phyloP scores from a whole-genome alignment of 768 basidiomycete genomes.

The Cystofilobasidium capitatum region DNA sequence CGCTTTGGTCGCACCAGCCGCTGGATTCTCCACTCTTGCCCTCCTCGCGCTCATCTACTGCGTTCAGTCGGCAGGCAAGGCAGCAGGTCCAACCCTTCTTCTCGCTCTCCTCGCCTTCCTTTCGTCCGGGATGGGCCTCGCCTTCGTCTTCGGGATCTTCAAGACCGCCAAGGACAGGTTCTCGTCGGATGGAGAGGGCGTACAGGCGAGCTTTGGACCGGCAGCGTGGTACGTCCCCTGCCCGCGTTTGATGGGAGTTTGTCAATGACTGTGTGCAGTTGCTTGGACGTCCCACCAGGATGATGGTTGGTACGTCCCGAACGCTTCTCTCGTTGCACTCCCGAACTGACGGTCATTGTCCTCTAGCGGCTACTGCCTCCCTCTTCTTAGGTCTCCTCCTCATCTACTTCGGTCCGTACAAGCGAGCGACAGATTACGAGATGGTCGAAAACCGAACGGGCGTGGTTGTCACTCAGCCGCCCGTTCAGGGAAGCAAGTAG shows the following conservation, averaged over 20 bases:
- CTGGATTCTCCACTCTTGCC: background rate
- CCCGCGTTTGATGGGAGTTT: background rate
- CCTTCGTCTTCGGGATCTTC: background rate
- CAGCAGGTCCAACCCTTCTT: background rate
- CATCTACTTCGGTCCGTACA: background rate
- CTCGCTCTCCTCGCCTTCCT: background rate
- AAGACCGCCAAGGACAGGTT: background rate
- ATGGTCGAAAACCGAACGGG: background rate
- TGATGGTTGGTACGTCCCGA: background rate
- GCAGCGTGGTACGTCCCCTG: background rate
- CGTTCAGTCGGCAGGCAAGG: background rate
- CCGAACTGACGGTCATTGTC: too few relatives aligned
- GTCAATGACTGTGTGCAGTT: background rate
- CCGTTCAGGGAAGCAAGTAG: background rate
- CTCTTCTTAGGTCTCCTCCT: background rate
- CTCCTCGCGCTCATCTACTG: background rate
- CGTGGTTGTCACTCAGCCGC: constrained; percentile 4
- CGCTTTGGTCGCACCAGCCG: background rate
- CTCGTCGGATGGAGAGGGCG: background rate
- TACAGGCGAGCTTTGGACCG: background rate
- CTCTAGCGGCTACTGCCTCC: background rate
- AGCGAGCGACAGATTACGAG: background rate
- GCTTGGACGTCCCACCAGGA: background rate
- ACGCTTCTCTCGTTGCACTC: background rate
- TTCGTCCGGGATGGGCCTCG: background rate